Conservation (phyloP, 2,329 filamentous ascomycete genomes). For the Trichoderma gracile region DNA sequence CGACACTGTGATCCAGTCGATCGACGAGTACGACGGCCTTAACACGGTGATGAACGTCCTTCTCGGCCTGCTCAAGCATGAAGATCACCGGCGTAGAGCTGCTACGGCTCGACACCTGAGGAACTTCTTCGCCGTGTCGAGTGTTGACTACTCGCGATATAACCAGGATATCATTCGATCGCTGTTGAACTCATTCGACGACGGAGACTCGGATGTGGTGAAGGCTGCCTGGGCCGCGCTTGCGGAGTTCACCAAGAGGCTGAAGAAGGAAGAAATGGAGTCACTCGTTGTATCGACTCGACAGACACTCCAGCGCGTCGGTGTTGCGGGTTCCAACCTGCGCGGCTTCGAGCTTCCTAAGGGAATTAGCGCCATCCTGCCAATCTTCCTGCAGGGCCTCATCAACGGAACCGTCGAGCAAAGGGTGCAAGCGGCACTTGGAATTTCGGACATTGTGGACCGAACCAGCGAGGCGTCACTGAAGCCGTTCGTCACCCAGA, state of each 20-base stretch:
- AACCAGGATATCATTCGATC: slow-evolving; percentile 93
- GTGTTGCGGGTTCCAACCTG: slow-evolving; percentile 79
- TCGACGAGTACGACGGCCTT: slow-evolving; percentile 93
- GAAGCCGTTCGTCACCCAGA: slow-evolving; percentile 94
- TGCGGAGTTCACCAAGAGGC: slow-evolving; percentile 79
- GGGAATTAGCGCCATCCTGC: slow-evolving; percentile 93
- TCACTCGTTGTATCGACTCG: slow-evolving; percentile 82
- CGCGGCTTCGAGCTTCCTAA: slow-evolving; percentile 91
- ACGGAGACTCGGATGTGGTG: slow-evolving; percentile 78
- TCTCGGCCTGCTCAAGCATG: slow-evolving; percentile 82
- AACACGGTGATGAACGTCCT: slow-evolving; percentile 96
- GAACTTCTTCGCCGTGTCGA: slow-evolving; percentile 78
- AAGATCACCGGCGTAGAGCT: slow-evolving; percentile 83
- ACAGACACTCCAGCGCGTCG: slow-evolving; percentile 82
- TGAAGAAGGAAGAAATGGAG: slow-evolving; percentile 98
- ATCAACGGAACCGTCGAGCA: slow-evolving; percentile 96
- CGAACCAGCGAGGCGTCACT: slow-evolving; percentile 83
- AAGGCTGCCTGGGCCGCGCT: slow-evolving; percentile 88
- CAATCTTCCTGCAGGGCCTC: slow-evolving; percentile 95
- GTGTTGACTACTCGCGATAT: slow-evolving; percentile 91
- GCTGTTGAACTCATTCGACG: slow-evolving; percentile 88
- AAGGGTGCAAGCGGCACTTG: slow-evolving; percentile 85
- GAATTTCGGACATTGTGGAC: slow-evolving; percentile 94
- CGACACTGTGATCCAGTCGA: slow-evolving; percentile 84
- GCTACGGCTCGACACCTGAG: slow-evolving; percentile 77